phyloP scores from a whole-genome alignment of 306 rosid genomes.

The Citrullus colocynthis region DNA sequence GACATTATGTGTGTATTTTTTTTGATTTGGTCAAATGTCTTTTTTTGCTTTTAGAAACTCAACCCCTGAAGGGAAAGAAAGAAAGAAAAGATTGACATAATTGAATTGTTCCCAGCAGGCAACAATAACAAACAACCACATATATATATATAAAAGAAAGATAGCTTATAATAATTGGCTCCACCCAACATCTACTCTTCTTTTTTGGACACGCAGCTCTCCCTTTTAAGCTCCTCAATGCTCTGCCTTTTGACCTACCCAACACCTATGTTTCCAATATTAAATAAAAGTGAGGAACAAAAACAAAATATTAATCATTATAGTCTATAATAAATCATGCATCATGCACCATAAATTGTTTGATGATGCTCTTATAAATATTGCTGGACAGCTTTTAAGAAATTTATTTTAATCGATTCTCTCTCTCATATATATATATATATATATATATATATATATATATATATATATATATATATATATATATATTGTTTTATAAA shows the following conservation, averaged over 20 bases:
- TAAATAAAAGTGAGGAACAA: not conserved
- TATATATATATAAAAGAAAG: not conserved
- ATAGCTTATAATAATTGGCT: not conserved
- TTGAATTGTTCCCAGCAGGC: not conserved
- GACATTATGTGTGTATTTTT: slow-evolving; percentile 11
- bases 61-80: slow-evolving; percentile 16
- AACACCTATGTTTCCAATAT: not conserved
- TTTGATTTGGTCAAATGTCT: slow-evolving; percentile 10
- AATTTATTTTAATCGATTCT: too few species aligned
- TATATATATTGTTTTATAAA: too few species aligned
- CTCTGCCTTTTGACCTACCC: slow-evolving; percentile 11
- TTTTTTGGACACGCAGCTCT: slow-evolving; percentile 11
- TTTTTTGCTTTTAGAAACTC: slow-evolving; percentile 31
- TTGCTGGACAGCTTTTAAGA: too few species aligned
- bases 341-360: too few species aligned
- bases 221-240: slow-evolving; percentile 15
- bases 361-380: too few species aligned
- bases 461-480: too few species aligned
- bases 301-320: too few species aligned
- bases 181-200: not conserved
- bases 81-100: slow-evolving; percentile 1
- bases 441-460: too few species aligned
- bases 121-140: not conserved
- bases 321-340: too few species aligned
- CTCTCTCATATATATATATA: too few species aligned